Percentiles rank a stretch among this genome's conserved stretches.
Evolutionary conservation across 108 stramenopile species (phyloP).

Genomic region (Skeletonema menzelii): DNA sequence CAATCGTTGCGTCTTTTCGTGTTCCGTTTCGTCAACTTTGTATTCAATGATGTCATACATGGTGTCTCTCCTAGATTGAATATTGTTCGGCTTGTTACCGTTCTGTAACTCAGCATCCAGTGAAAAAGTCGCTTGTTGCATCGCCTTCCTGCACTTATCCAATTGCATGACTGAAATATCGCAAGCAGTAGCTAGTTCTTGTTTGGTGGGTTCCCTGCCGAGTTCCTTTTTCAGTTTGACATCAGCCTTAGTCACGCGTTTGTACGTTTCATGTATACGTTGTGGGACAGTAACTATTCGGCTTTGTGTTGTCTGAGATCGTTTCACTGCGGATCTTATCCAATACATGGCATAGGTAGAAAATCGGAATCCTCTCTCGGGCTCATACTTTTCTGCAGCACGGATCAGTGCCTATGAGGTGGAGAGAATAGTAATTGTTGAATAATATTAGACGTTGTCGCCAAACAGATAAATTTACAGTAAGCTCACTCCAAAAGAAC

Average conservation of each 20-base stretch:
- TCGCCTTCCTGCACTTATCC: constrained; percentile 68
- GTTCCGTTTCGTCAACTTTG: constrained; percentile 57
- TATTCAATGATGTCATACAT: constrained; percentile 63
- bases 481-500: constrained; percentile 17
- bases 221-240: constrained; percentile 43
- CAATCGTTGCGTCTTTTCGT: constrained; percentile 43
- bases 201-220: constrained; percentile 59
- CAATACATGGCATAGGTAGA: constrained; percentile 98
- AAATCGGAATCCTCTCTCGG: constrained; percentile 89
- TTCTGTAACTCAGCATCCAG: constrained; percentile 70
- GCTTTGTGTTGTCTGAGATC: constrained; percentile 76
- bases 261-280: constrained; percentile 80
- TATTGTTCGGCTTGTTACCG: constrained; percentile 44
- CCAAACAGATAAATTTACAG: neutral
- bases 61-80: constrained; percentile 34
- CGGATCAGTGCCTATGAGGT: constrained; percentile 78
- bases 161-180: constrained; percentile 68
- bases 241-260: constrained; percentile 54
- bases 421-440: neutral
- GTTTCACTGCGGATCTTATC: constrained; percentile 91
- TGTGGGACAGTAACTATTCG: constrained; percentile 72
- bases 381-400: constrained; percentile 96
- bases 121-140: constrained; percentile 67
- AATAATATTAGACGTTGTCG: neutral
- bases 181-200: constrained; percentile 57